Evolutionary conservation across 2,329 filamentous ascomycete genomes (phyloP).

Genomic region (Hypoxylon sp.): DNA sequence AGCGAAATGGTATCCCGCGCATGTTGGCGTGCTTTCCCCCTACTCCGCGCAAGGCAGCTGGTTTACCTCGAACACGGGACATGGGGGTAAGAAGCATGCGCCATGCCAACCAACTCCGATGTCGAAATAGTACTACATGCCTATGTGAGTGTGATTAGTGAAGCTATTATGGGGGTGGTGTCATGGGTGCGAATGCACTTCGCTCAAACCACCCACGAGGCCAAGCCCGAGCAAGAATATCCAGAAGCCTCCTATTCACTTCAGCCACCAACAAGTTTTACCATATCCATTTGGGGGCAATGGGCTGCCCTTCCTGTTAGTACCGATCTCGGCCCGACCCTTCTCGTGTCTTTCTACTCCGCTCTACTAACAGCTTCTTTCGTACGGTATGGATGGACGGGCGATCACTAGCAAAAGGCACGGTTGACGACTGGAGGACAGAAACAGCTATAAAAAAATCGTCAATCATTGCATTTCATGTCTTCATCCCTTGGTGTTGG

Average conservation of each 20-base stretch:
- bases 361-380: conserved; percentile 11
- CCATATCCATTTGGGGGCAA: conserved; percentile 16
- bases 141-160: background rate
- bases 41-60: conserved; percentile 5
- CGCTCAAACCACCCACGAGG: conserved; percentile 17
- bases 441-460: conserved; percentile 3
- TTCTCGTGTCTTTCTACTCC: conserved; percentile 20
- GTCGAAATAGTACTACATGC: conserved; percentile 6
- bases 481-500: background rate
- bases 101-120: conserved; percentile 22
- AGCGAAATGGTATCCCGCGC: background rate
- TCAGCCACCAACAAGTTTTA: conserved; percentile 28
- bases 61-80: conserved; percentile 10
- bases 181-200: conserved; percentile 13
- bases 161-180: conserved; percentile 14
- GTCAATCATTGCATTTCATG: conserved; percentile 1
- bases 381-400: conserved; percentile 1
- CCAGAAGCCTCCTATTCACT: conserved; percentile 15
- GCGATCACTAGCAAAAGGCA: no score
- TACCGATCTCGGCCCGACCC: conserved; percentile 36
- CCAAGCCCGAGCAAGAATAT: conserved; percentile 16
- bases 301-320: background rate
- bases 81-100: conserved; percentile 8
- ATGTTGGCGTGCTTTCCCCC: conserved; percentile 24
- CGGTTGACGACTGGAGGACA: conserved; percentile 3